Conservation (phyloP, 2,329 filamentous ascomycete genomes). For the Dactylellina sp. region DNA sequence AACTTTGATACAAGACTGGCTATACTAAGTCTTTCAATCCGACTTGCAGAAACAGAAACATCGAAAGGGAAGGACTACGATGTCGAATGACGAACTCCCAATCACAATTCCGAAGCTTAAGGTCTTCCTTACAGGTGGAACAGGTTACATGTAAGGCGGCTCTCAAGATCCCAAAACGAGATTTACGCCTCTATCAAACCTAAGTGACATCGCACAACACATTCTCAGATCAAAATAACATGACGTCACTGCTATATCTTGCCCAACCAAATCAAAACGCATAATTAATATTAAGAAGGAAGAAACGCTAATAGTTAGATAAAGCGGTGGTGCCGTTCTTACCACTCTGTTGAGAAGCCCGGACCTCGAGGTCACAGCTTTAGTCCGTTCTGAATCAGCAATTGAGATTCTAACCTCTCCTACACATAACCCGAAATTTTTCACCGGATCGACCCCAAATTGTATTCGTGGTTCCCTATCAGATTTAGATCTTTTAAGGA, state of each 20-base stretch:
- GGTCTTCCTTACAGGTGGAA: conserved; percentile 46
- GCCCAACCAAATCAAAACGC: too few species aligned
- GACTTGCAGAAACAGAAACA: too few species aligned
- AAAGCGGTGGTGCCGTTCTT: conserved; percentile 40
- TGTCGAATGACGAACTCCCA: conserved; percentile 32
- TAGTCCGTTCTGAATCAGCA: conserved; percentile 46
- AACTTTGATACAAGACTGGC: too few species aligned
- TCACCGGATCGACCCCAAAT: conserved; percentile 40
- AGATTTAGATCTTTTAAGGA: conserved; percentile 29
- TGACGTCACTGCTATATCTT: conserved; percentile 40
- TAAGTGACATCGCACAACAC: conserved; percentile 26
- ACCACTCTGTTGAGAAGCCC: conserved; percentile 41
- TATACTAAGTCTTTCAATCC: too few species aligned
- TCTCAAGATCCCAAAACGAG: too few species aligned
- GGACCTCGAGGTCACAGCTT: conserved; percentile 35
- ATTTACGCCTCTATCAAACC: too few species aligned
- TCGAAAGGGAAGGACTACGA: conserved; percentile 5
- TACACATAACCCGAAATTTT: conserved; percentile 47
- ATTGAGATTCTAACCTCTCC: conserved; percentile 47
- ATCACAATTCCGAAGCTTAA: conserved; percentile 48
- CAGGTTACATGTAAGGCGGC: conserved; percentile 43
- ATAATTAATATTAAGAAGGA: too few species aligned
- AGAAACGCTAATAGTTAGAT: too few species aligned
- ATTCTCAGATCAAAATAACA: not conserved
- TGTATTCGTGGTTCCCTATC: conserved; percentile 35